These are phyloP conservation scores for Dalechampia spathulata DNA, from an alignment of 441 rosid genomes.

Conservation along the genomic window DNA sequence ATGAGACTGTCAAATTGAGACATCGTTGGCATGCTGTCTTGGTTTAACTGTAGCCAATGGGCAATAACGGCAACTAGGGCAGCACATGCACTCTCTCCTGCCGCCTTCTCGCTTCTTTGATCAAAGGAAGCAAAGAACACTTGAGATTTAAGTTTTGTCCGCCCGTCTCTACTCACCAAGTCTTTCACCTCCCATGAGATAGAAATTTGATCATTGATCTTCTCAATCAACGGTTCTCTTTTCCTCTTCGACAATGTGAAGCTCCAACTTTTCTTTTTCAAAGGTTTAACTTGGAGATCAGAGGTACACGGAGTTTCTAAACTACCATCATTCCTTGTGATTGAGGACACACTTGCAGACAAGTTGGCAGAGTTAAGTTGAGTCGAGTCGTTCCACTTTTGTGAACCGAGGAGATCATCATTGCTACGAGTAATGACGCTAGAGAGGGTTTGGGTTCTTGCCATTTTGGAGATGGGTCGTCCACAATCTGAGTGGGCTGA, in stretches of 20 bases:
- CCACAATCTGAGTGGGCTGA: conserved; percentile 11
- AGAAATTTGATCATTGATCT: too few species aligned
- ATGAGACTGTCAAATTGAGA: conserved; percentile 45
- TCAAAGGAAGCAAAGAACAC: conserved; percentile 63
- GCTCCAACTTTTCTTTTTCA: conserved; percentile 23
- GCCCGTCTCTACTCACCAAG: conserved; percentile 35
- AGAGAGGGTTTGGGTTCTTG: conserved; percentile 2
- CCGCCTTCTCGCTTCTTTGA: conserved; percentile 51
- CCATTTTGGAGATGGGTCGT: conserved; percentile 14
- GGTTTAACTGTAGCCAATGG: conserved; percentile 46
- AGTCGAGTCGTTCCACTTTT: conserved; percentile 17
- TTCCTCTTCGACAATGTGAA: conserved; percentile 7
- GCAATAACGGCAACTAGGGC: conserved; percentile 41
- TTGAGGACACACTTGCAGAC: neutral
- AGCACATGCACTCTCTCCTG: conserved; percentile 63
- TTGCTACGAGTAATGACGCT: conserved; percentile 6
- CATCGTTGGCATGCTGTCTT: conserved; percentile 30
- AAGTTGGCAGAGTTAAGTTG: conserved; percentile 8
- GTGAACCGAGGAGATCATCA: neutral
- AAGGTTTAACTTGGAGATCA: conserved; percentile 4
- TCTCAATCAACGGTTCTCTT: conserved; percentile 1
- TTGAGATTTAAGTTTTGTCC: conserved; percentile 27
- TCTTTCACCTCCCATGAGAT: conserved; percentile 31
- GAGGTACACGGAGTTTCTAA: conserved; percentile 8
- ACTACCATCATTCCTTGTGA: neutral